A percentile compares a stretch with the other conserved stretches of the same genome.
Evolutionary conservation across 108 stramenopile species (phyloP).

Genomic region (Discostella pseudostelligera): DNA sequence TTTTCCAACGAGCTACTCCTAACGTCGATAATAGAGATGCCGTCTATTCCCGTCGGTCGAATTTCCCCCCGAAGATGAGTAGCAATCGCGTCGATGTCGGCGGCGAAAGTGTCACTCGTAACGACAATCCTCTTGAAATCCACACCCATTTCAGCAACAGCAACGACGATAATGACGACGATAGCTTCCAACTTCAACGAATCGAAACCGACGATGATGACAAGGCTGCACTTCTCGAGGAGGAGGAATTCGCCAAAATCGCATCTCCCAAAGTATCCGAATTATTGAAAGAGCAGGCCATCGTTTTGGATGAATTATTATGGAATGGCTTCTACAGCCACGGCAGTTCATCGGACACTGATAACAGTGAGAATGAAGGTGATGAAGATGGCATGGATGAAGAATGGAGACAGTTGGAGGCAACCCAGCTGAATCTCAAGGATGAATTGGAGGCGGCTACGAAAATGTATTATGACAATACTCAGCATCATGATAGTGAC

Average conservation of each 20-base stretch:
- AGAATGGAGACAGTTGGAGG: constrained; percentile 35
- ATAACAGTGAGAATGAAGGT: constrained; percentile 14
- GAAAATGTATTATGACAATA: constrained; percentile 11
- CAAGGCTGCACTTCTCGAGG: constrained; percentile 20
- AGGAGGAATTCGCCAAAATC: constrained; percentile 28
- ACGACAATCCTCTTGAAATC: not conserved
- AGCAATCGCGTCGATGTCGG: no score
- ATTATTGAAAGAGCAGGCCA: constrained; percentile 44
- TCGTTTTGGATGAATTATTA: constrained; percentile 37
- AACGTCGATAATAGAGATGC: no score
- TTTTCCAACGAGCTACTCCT: no score
- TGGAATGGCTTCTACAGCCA: constrained; percentile 12
- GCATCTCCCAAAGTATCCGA: constrained; percentile 49
- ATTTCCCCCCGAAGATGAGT: no score
- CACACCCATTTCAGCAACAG: not conserved
- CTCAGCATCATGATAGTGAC: not conserved
- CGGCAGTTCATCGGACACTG: not conserved
- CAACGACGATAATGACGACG: not conserved
- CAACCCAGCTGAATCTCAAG: constrained; percentile 30
- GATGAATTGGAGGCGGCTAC: constrained; percentile 44
- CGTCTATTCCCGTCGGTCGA: no score
- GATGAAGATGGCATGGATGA: constrained; percentile 38
- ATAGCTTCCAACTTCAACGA: not conserved
- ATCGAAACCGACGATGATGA: constrained; percentile 19
- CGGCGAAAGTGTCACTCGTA: not conserved